phyloP scores from a whole-genome alignment of 139 green algal species.

The Desmodesmus armatus region DNA sequence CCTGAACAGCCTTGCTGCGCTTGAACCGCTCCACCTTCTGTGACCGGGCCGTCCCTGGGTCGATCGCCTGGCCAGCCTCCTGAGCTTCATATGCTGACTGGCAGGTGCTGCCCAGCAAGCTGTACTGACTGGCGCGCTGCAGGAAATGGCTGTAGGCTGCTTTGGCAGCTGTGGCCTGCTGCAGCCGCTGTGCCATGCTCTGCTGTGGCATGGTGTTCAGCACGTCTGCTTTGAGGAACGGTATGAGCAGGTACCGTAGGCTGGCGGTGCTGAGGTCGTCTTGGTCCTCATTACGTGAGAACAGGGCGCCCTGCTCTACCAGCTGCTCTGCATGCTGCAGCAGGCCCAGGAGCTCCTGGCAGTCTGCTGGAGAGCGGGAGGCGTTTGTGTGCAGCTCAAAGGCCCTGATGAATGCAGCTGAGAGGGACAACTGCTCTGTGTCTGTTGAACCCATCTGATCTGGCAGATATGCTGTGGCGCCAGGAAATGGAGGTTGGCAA shows the following conservation, averaged over 20 bases:
- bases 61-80: conserved; percentile 23
- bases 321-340: conserved; percentile 9
- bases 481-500: no score
- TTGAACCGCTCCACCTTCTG: conserved; percentile 78
- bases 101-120: background rate
- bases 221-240: conserved; percentile 25
- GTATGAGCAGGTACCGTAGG: conserved; percentile 74
- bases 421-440: no score
- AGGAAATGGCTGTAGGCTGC: conserved; percentile 47
- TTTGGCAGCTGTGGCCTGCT: background rate
- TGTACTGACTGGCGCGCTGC: conserved; percentile 50
- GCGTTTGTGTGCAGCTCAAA: no score
- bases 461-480: no score
- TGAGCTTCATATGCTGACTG: background rate
- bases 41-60: conserved; percentile 48
- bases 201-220: background rate
- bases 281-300: conserved; percentile 82
- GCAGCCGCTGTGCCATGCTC: background rate
- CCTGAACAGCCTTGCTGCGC: conserved; percentile 48
- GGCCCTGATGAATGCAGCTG: no score
- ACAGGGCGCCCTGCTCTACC: conserved; percentile 62
- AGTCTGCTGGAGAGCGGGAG: no score
- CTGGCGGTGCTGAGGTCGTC: conserved; percentile 76
- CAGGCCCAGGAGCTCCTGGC: background rate
- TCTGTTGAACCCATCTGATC: no score